Percentiles rank a stretch among this genome's conserved stretches.
These are phyloP conservation scores for Tremella mesenterica DNA, from an alignment of 768 basidiomycete species.

Conservation along the genomic window DNA sequence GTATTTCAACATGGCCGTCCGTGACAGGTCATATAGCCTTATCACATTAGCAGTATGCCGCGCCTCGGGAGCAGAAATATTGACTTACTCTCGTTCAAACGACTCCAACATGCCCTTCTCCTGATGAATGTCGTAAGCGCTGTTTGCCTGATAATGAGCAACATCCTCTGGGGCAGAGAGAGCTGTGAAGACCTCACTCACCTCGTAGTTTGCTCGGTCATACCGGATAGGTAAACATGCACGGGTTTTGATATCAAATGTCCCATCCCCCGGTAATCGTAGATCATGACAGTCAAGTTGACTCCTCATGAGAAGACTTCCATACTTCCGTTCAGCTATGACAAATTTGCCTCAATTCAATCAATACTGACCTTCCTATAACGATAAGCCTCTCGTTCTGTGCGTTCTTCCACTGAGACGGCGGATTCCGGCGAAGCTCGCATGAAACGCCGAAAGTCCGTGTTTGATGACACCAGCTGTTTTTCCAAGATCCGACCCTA, in stretches of 20 bases:
- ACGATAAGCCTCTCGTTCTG: constrained; percentile 62
- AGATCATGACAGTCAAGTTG: constrained; percentile 81
- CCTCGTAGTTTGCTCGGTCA: constrained; percentile 75
- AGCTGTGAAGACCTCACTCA: constrained; percentile 33
- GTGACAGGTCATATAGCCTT: constrained; percentile 67
- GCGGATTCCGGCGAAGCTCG: constrained; percentile 41
- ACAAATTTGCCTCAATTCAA: neutral
- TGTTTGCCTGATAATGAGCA: constrained; percentile 54
- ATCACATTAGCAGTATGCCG: neutral
- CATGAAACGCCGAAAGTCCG: constrained; percentile 55
- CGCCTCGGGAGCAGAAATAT: neutral
- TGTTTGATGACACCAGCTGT: constrained; percentile 60
- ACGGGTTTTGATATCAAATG: constrained; percentile 95
- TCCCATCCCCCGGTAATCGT: constrained; percentile 75
- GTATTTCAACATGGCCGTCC: constrained; percentile 91
- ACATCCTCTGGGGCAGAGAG: neutral
- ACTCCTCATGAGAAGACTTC: constrained; percentile 76
- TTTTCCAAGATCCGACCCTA: constrained; percentile 86
- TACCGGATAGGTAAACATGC: constrained; percentile 73
- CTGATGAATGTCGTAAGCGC: constrained; percentile 63
- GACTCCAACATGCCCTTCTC: constrained; percentile 61
- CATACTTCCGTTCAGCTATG: constrained; percentile 19
- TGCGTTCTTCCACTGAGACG: constrained; percentile 41
- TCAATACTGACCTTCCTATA: constrained; percentile 61
- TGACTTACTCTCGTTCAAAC: constrained; percentile 65